Conservation (phyloP, 331 rosid species). For the Cydonia oblonga region DNA sequence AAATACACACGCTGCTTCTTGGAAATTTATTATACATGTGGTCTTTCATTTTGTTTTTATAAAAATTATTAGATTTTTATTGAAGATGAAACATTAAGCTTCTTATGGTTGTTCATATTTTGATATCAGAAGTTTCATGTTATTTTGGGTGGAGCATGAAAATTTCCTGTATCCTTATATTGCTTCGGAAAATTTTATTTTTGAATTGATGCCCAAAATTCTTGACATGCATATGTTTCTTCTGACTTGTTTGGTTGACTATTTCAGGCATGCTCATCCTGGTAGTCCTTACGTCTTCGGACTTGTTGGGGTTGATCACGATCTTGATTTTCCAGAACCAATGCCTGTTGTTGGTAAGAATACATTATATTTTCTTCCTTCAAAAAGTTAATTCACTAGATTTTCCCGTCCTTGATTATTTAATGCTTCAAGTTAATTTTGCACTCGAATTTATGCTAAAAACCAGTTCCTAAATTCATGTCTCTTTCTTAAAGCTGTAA, state of each 20-base stretch:
- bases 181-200: background rate
- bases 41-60: background rate
- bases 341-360: constrained; percentile 86
- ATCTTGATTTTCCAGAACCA: constrained; percentile 96
- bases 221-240: constrained; percentile 8
- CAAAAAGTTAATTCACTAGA: background rate
- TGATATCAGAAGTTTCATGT: background rate
- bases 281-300: constrained; percentile 96
- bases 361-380: background rate
- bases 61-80: background rate
- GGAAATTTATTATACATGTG: background rate
- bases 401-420: background rate
- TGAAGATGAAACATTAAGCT: background rate
- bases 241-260: constrained; percentile 12
- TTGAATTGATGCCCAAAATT: background rate
- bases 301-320: constrained; percentile 79
- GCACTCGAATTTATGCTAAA: background rate
- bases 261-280: constrained; percentile 91
- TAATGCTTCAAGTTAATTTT: background rate
- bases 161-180: background rate
- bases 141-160: background rate
- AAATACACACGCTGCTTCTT: background rate
- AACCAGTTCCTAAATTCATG: background rate
- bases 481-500: background rate
- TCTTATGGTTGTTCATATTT: background rate